Evolutionary conservation across 768 basidiomycete species (phyloP).

Genomic region (Termitomyces sp.): DNA sequence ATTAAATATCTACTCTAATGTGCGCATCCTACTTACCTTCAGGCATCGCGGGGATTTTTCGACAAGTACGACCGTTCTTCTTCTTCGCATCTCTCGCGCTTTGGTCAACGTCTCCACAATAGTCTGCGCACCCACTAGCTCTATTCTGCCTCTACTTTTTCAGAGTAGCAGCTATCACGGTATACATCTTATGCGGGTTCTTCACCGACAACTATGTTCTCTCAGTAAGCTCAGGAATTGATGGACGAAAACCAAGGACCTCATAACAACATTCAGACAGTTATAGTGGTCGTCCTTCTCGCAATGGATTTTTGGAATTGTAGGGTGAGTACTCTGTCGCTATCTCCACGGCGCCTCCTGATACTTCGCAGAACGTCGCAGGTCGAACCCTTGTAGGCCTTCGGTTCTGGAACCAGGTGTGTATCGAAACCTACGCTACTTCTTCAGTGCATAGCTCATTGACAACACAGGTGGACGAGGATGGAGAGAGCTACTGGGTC

Average conservation of each 20-base stretch:
- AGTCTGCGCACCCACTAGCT: slow-evolving; percentile 78
- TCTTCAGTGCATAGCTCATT: background rate
- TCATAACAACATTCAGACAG: slow-evolving; percentile 43
- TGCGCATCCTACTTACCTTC: background rate
- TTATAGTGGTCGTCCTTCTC: slow-evolving; percentile 86
- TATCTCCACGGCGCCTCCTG: background rate
- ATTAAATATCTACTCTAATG: background rate
- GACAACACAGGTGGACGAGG: slow-evolving; percentile 77
- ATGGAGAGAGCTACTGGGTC: slow-evolving; percentile 95
- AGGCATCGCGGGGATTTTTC: slow-evolving; percentile 74
- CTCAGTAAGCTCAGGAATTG: slow-evolving; percentile 45
- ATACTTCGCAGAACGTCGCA: slow-evolving; percentile 68
- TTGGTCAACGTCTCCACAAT: slow-evolving; percentile 10
- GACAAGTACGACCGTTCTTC: slow-evolving; percentile 46
- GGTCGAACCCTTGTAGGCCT: slow-evolving; percentile 92
- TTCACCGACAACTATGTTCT: slow-evolving; percentile 90
- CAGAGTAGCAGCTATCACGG: slow-evolving; percentile 78
- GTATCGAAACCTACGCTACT: slow-evolving; percentile 3
- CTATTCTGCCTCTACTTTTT: slow-evolving; percentile 91
- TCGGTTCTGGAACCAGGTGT: slow-evolving; percentile 94
- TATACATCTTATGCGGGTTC: slow-evolving; percentile 91
- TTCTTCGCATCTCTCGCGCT: background rate
- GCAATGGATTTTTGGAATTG: slow-evolving; percentile 99
- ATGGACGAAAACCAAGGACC: background rate
- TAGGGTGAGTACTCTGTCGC: slow-evolving; percentile 44